These are phyloP conservation scores for Tolypocladium amazonense DNA, from an alignment of 2,329 filamentous ascomycete genomes.

Conservation along the genomic window DNA sequence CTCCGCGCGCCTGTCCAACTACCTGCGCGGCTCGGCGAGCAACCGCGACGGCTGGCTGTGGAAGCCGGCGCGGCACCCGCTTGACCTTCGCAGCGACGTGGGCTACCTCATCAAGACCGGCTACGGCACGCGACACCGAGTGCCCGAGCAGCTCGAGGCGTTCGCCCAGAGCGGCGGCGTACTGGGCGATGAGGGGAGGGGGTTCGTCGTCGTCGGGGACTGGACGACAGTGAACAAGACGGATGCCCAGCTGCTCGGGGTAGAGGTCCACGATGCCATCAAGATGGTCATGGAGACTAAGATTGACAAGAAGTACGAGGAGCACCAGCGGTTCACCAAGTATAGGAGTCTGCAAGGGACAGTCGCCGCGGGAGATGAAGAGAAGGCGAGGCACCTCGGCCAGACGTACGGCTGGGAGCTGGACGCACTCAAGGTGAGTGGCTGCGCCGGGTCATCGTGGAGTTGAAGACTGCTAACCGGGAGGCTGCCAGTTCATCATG, in stretches of 20 bases:
- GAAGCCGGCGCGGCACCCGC: constrained; percentile 24
- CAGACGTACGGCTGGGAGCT: constrained; percentile 35
- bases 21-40: constrained; percentile 15
- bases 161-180: constrained; percentile 22
- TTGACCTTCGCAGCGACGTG: constrained; percentile 35
- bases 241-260: constrained; percentile 19
- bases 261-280: constrained; percentile 30
- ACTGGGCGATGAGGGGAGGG: constrained; percentile 24
- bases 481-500: constrained; percentile 35
- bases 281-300: constrained; percentile 22
- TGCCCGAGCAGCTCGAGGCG: constrained; percentile 35
- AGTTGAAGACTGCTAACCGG: neutral
- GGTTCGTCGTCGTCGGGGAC: constrained; percentile 40
- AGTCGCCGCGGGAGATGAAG: constrained; percentile 25
- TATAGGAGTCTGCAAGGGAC: constrained; percentile 28
- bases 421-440: constrained; percentile 36
- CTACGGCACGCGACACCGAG: constrained; percentile 39
- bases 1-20: constrained; percentile 17
- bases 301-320: constrained; percentile 12
- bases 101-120: constrained; percentile 45
- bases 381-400: constrained; percentile 25
- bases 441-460: neutral
- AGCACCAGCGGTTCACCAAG: constrained; percentile 26
- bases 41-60: constrained; percentile 31
- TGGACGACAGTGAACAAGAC: constrained; percentile 28